phyloP scores from a whole-genome alignment of 2,329 filamentous ascomycete genomes.

The Tolypocladium amazonense region DNA sequence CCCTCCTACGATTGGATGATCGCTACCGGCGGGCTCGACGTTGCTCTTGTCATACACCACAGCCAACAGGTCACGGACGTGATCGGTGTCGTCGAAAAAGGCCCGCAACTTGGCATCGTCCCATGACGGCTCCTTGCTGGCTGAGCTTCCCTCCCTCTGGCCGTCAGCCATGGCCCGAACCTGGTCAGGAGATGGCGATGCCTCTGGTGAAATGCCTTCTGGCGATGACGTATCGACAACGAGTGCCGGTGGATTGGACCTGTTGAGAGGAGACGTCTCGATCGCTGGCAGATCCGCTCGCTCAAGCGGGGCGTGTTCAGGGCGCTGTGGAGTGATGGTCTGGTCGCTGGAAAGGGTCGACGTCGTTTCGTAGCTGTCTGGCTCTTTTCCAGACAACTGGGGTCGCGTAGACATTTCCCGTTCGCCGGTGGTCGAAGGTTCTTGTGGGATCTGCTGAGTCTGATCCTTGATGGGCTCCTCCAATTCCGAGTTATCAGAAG shows the following conservation, averaged over 20 bases:
- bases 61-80: conserved; percentile 80
- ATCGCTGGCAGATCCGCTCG: conserved; percentile 10
- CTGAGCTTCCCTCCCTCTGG: conserved; percentile 24
- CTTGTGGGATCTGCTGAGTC: conserved; percentile 8
- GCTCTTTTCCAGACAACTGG: conserved; percentile 27
- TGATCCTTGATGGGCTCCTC: conserved; percentile 26
- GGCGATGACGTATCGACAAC: conserved; percentile 62
- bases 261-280: conserved; percentile 15
- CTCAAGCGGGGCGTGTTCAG: background rate
- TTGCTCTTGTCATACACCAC: conserved; percentile 90
- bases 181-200: conserved; percentile 54
- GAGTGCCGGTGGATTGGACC: conserved; percentile 52
- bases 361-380: conserved; percentile 26
- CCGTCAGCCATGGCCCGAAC: conserved; percentile 33
- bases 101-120: conserved; percentile 75
- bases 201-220: conserved; percentile 52
- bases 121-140: conserved; percentile 50
- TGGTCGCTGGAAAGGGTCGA: conserved; percentile 21
- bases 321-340: conserved; percentile 13
- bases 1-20: conserved; percentile 72
- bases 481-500: conserved; percentile 51
- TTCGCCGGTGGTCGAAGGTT: conserved; percentile 4
- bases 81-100: conserved; percentile 82
- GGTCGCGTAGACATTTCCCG: conserved; percentile 17
- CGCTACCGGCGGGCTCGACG: conserved; percentile 65